Evolutionary conservation across 1,284 basidiomycete species (phyloP), one percentile per base, ranked within the genome.

Genomic region (Ceratobasidium sp.): DNA sequence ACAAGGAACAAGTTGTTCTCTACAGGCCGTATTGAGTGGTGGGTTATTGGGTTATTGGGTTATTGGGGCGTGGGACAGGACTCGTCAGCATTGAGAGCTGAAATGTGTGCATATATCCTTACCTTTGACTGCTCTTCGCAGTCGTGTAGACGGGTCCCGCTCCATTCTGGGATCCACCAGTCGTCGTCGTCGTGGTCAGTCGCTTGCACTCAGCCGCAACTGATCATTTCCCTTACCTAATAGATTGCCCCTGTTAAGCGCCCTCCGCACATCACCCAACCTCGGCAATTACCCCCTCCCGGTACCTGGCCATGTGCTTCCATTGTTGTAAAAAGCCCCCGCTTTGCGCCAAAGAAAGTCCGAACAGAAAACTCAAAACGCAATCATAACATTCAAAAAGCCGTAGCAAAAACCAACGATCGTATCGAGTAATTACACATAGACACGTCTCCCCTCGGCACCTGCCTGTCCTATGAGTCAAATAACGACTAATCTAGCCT

Each of bases 1-100:
- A 95, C 90, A 71, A 95, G 85, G 73, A 93, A 88, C 71, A 95
- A 85, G 78, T 95, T 95, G 80, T 95, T 94, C 80, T 95, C 93
- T 95, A 76, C 44, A 69, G 66, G 44, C 59, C 49, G 50, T 50
- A 50, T 23, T 14, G 3, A 50, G 73, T 36, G 70, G 64, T 4
- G 56, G 13, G 25, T 56, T 56, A 70, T 56, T 58, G 68, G 46
- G 64, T 57, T 53, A 58, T 39, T 53, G 30, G 58, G 60, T 57
- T 44, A 71, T 50, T 62, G 73, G 69, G 73, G 74, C 73, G 72
- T 70, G 74, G 70, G 41, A 62, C 49, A 33, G 46, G 62, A 33
- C 27, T 54, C 9, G 64, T 49, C 23, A 42, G 59, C 30, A 67
- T 25, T 46, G 19, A n/a, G 11, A 19, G 56, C 25, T 41, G n/a